phyloP scores from a whole-genome alignment of 768 basidiomycete species.

The Coprinopsis sp. region DNA sequence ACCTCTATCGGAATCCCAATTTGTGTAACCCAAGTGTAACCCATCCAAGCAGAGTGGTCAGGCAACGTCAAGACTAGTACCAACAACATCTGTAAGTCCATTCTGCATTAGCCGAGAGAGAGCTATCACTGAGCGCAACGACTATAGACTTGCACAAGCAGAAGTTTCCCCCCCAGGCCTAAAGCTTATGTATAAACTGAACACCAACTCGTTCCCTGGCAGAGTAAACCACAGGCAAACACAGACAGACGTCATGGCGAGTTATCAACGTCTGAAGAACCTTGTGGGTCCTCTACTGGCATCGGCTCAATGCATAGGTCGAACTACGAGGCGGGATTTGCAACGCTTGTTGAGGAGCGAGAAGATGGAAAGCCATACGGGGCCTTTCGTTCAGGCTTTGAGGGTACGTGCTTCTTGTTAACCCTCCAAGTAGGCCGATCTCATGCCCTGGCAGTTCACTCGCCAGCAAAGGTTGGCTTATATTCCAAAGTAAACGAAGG shows the following conservation, averaged over 20 bases:
- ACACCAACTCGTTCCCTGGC: background rate
- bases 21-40: too few species aligned
- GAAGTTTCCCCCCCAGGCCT: background rate
- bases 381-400: slow-evolving; percentile 3
- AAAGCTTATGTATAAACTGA: background rate
- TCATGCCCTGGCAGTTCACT: background rate
- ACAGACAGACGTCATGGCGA: background rate
- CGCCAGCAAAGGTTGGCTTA: slow-evolving; percentile 2
- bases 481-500: too few species aligned
- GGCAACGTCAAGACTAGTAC: too few species aligned
- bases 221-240: too few species aligned
- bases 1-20: too few species aligned
- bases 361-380: slow-evolving; percentile 5
- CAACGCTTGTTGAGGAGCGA: slow-evolving; percentile 42
- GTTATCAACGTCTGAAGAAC: slow-evolving; percentile 21
- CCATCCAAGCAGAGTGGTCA: too few species aligned
- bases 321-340: slow-evolving; percentile 37
- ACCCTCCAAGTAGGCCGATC: background rate
- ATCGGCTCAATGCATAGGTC: slow-evolving; percentile 47
- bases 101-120: too few species aligned
- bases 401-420: background rate
- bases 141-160: too few species aligned
- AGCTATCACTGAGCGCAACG: too few species aligned
- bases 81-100: too few species aligned
- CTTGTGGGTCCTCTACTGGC: slow-evolving; percentile 30